Base-by-base conservation (phyloP, 129 eudicot genomes). In the Pseudognaphalium luteoalbum region DNA sequence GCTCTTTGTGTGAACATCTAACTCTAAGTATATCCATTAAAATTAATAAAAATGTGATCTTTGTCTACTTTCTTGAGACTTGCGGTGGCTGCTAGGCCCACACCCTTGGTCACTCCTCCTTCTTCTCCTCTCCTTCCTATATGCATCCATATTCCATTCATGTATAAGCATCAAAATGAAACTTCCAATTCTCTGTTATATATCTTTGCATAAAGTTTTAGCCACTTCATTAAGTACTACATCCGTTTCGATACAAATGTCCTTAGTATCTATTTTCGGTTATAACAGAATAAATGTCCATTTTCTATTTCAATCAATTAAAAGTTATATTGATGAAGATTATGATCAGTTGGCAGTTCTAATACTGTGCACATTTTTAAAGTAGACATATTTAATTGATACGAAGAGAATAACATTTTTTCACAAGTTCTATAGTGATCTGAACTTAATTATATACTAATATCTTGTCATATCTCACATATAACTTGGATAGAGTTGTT, bases 1-100 rank as follows among this genome's bases (percentile, higher is more conserved):
- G 88, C 82, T 80, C 92, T 85, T 83, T 85, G 86, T 50, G 81
- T 85, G 89, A 79, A 81, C 85, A 79, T 73, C 81, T 66, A 73
- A 79, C 76, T 73, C 81, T 66, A 73, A 79, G 87, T 79, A 75
- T 85, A 78, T 83, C 28, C 37, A 68, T 50, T 12, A 62, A 60
- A 39, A 62, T 52, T 5, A 0, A 34, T 32, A 39, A 19, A 66
- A 70, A 75, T 76, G 76, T 74, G 61, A 51, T 35, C 34, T 28
- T 64, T 50, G 37, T 66, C 81, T 69, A 73, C 68, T 77, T n/a
- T 72, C n/a, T 80, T 70, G 78, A 72, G 32, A 42, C 72, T 63
- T 68, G 69, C 8, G 71, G 68, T 21, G 76, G 83, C 81, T 83
- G 37, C 68, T 77, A 67, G 76, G 73, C 50, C 68, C 88, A 85